A percentile compares a stretch with the other conserved stretches of the same genome.
These are phyloP conservation scores for Nicotiana sylvestris DNA, from an alignment of 257 asterid species.

Conservation along the genomic window DNA sequence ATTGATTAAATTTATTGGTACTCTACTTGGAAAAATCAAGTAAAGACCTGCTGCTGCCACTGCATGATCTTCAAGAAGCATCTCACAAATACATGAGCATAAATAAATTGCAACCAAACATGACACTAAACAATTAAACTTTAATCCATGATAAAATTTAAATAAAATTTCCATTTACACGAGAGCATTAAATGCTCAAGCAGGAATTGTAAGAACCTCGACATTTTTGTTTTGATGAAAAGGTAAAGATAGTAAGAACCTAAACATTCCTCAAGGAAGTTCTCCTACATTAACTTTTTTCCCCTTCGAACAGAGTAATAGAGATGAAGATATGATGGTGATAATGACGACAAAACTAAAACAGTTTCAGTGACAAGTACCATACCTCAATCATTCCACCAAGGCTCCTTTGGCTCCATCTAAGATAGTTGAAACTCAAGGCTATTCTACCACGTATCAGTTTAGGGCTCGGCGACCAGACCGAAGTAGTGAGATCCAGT, in stretches of 20 bases:
- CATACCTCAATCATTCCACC: background rate
- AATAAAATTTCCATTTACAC: background rate
- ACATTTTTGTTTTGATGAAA: background rate
- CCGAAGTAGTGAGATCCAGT: background rate
- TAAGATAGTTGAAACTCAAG: background rate
- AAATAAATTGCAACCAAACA: constrained; percentile 5
- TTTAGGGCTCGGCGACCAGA: background rate
- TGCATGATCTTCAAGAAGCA: background rate
- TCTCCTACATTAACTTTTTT: background rate
- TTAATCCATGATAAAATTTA: background rate
- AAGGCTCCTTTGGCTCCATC: constrained; percentile 1
- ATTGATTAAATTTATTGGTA: background rate
- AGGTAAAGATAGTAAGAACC: background rate
- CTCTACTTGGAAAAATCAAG: constrained; percentile 2
- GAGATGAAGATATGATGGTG: background rate
- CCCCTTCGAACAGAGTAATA: background rate
- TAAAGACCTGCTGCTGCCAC: background rate
- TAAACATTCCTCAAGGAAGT: background rate
- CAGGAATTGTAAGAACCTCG: background rate
- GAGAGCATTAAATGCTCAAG: constrained; percentile 9
- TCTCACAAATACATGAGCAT: background rate
- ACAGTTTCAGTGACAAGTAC: background rate
- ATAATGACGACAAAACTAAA: background rate
- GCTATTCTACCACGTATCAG: background rate
- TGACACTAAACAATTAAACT: background rate